Evolutionary conservation across 345 rosid species (phyloP).

Genomic region (Eutrema japonicum): DNA sequence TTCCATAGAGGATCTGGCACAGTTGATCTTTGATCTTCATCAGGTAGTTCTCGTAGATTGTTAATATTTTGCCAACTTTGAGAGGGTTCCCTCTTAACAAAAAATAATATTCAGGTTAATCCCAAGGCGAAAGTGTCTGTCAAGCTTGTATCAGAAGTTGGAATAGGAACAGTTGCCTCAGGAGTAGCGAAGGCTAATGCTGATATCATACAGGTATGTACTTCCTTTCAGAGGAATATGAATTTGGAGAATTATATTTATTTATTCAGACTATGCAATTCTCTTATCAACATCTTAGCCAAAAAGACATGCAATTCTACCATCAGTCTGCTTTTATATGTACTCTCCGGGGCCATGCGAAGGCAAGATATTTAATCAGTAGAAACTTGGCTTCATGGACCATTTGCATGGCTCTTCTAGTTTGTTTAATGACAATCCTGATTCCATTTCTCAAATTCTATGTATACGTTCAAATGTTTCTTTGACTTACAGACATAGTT

Average conservation of each 20-base stretch:
- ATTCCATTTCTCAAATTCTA: not conserved
- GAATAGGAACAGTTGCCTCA: slow-evolving; percentile 98
- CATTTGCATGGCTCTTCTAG: slow-evolving; percentile 18
- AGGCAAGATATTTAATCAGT: slow-evolving; percentile 16
- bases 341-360: not conserved
- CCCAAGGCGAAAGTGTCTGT: slow-evolving; percentile 97
- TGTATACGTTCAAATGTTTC: slow-evolving; percentile 18
- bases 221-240: not conserved
- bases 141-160: slow-evolving; percentile 97
- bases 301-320: slow-evolving; percentile 24
- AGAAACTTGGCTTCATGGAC: not conserved
- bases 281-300: not conserved
- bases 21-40: slow-evolving; percentile 95
- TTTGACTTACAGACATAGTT: slow-evolving; percentile 19
- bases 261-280: not conserved
- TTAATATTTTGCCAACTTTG: not conserved
- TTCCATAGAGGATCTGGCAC: slow-evolving; percentile 99
- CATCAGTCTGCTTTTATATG: slow-evolving; percentile 24
- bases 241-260: slow-evolving; percentile 12
- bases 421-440: slow-evolving; percentile 9
- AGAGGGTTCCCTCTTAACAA: slow-evolving; percentile 19
- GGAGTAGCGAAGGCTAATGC: slow-evolving; percentile 99
- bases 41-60: slow-evolving; percentile 60
- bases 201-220: slow-evolving; percentile 85
- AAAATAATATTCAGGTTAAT: slow-evolving; percentile 63